A percentile compares a stretch with the other conserved stretches of the same genome.
Conservation (phyloP, 768 basidiomycete genomes). For the Calocybe gangraenosa region DNA sequence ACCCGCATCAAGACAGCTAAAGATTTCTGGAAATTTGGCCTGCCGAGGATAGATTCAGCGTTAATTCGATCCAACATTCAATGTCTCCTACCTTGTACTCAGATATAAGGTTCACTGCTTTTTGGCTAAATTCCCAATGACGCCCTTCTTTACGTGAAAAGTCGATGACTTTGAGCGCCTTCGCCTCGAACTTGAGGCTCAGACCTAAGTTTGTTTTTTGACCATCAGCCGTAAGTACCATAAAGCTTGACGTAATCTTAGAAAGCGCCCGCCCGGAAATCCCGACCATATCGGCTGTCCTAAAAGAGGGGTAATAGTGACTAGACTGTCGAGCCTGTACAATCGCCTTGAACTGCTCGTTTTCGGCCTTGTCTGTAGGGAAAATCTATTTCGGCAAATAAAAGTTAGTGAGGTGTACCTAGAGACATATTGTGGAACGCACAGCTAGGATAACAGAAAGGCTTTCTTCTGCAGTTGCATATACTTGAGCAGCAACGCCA, state of each 20-base stretch:
- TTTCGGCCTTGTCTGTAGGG: slow-evolving; percentile 78
- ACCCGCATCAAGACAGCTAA: slow-evolving; percentile 61
- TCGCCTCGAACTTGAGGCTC: slow-evolving; percentile 94
- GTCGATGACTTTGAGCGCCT: slow-evolving; percentile 87
- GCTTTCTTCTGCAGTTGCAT: slow-evolving; percentile 59
- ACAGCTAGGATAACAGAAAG: slow-evolving; percentile 90
- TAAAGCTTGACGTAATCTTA: slow-evolving; percentile 89
- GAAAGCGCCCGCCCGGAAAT: slow-evolving; percentile 79
- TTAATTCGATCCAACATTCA: not conserved
- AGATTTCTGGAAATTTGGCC: slow-evolving; percentile 82
- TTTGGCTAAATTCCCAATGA: slow-evolving; percentile 92
- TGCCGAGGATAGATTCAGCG: slow-evolving; percentile 22
- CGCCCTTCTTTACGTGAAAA: slow-evolving; percentile 83
- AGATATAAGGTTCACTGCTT: slow-evolving; percentile 71
- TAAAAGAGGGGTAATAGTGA: slow-evolving; percentile 76
- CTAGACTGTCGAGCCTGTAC: slow-evolving; percentile 50
- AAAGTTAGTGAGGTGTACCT: not conserved
- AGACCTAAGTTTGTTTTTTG: slow-evolving; percentile 89
- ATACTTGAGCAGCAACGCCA: slow-evolving; percentile 92
- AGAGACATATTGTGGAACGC: slow-evolving; percentile 13
- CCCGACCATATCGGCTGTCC: slow-evolving; percentile 66
- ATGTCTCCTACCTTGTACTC: slow-evolving; percentile 68
- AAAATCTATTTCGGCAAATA: slow-evolving; percentile 67
- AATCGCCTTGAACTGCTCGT: slow-evolving; percentile 68
- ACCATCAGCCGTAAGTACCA: slow-evolving; percentile 75